Conservation (phyloP, 1,284 basidiomycete species). For the Trametes versicolor region DNA sequence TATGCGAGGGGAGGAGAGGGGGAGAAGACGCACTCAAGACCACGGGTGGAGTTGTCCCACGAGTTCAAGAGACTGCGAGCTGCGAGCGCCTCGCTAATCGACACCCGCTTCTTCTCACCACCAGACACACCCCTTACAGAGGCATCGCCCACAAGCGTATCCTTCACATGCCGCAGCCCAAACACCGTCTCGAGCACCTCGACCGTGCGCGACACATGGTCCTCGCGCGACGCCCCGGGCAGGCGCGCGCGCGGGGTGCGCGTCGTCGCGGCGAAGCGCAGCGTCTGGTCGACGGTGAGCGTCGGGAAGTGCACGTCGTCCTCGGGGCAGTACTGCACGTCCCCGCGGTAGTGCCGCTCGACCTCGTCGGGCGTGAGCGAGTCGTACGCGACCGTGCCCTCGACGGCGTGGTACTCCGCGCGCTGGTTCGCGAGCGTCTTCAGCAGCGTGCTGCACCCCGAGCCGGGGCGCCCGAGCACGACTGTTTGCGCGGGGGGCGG, state of each 20-base stretch:
- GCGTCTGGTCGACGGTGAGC: slow-evolving; percentile 75
- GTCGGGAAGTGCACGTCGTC: slow-evolving; percentile 83
- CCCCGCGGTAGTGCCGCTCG: slow-evolving; percentile 66
- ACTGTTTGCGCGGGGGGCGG: slow-evolving; percentile 45
- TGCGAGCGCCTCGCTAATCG: slow-evolving; percentile 76
- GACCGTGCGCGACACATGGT: slow-evolving; percentile 58
- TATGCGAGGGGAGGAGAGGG: not conserved
- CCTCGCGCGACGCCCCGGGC: slow-evolving; percentile 53
- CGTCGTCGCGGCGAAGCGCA: slow-evolving; percentile 70
- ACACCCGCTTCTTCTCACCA: slow-evolving; percentile 86
- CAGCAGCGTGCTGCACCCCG: slow-evolving; percentile 80
- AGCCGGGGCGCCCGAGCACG: slow-evolving; percentile 71
- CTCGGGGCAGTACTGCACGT: slow-evolving; percentile 75
- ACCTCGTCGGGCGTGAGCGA: slow-evolving; percentile 66
- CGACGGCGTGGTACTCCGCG: slow-evolving; percentile 64
- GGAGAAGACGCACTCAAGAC: slow-evolving; percentile 43
- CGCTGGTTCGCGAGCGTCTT: slow-evolving; percentile 78
- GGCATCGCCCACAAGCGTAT: slow-evolving; percentile 78
- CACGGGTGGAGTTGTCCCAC: slow-evolving; percentile 82
- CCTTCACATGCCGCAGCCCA: slow-evolving; percentile 70
- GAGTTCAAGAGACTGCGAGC: slow-evolving; percentile 65
- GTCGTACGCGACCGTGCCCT: slow-evolving; percentile 76
- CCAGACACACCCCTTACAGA: slow-evolving; percentile 82
- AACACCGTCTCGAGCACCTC: slow-evolving; percentile 74
- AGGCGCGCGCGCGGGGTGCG: slow-evolving; percentile 63